Conservation (phyloP, 352 stramenopile genomes). For the Pythium pyrilobum region DNA sequence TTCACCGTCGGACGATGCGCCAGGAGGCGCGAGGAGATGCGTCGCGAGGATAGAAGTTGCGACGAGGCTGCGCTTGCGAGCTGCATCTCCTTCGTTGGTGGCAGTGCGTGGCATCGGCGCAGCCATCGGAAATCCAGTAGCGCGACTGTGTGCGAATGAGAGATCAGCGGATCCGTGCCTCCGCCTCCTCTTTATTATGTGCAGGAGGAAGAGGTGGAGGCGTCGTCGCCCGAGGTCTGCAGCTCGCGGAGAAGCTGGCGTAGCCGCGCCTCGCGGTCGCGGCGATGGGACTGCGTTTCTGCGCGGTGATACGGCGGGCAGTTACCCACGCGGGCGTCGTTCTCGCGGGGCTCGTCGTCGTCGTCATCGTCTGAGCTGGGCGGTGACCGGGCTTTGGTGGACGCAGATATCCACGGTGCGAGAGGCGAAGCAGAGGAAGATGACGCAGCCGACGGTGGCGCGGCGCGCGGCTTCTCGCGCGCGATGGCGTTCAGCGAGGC, state of each 20-base stretch:
- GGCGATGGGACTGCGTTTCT: background rate
- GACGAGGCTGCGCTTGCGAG: too few relatives aligned
- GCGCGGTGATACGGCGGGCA: background rate
- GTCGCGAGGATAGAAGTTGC: too few relatives aligned
- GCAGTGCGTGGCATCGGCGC: too few relatives aligned
- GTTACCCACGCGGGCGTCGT: conserved; percentile 7
- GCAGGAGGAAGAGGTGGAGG: background rate
- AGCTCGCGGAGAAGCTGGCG: conserved; percentile 35
- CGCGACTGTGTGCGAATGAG: too few relatives aligned
- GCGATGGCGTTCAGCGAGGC: conserved; percentile 54
- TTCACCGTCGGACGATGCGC: too few relatives aligned
- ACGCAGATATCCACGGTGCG: background rate
- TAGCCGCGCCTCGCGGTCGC: conserved; percentile 30
- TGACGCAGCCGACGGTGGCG: background rate
- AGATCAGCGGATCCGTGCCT: background rate
- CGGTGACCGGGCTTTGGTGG: background rate
- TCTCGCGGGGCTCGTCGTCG: conserved; percentile 11
- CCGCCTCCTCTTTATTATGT: background rate
- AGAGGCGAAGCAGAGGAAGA: background rate
- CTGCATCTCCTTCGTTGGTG: too few relatives aligned
- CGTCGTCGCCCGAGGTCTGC: conserved; percentile 13
- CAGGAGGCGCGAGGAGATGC: too few relatives aligned
- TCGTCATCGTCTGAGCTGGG: background rate
- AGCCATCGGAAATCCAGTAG: too few relatives aligned
- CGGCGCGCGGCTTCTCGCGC: conserved; percentile 13